Base-by-base conservation (phyloP, 306 rosid species). In the Fagus crenata region DNA sequence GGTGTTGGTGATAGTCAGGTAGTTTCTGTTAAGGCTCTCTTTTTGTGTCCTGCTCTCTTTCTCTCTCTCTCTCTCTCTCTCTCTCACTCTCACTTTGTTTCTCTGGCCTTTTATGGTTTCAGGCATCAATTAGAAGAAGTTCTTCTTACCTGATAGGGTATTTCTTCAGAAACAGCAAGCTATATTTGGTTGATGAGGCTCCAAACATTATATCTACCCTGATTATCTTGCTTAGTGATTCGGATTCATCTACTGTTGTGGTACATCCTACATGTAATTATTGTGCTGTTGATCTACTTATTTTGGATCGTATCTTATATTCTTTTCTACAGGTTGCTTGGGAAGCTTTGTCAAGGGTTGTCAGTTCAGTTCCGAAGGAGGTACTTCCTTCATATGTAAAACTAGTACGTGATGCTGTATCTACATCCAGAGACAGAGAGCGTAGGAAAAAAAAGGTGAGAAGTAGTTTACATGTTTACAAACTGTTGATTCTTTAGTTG, bases 331-430 rank as follows among this genome's bases (percentile, higher is more conserved):
- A 92, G 99, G 92, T 72, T 77, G 88, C 93, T 70, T 92, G 97
- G 99, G 96, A 92, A 80, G 97, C 99, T 81, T 84, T 95, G 86
- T 89, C 97, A 13, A 89, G 90, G 75, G 97, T 95, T 78, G 84
- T 92, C 74, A 76, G 78, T 81, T 92, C 97, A 18, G 86, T 89
- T 39, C 93, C 99, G 33, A 95, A 95, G 90, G 99, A 92, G 81
- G 81, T 89, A 28, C 96, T 95, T 77, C 97, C 97, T 70, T 89
- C 99, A 0, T 90, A 95, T 83, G 84, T 92, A 53, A 95, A 95
- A 87, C 79, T 92, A 53, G 99, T 92, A 53, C 93, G 97, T 40
- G 99, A 95, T 89, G 97, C 99, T 81, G 97, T 95, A 39, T 95
- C 99, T 72, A 89, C 97, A 13, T 88, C 99, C 39, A 86, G 97